These are phyloP conservation scores for Fraxinus greggii DNA, from an alignment of 305 asterid species.

Conservation along the genomic window DNA sequence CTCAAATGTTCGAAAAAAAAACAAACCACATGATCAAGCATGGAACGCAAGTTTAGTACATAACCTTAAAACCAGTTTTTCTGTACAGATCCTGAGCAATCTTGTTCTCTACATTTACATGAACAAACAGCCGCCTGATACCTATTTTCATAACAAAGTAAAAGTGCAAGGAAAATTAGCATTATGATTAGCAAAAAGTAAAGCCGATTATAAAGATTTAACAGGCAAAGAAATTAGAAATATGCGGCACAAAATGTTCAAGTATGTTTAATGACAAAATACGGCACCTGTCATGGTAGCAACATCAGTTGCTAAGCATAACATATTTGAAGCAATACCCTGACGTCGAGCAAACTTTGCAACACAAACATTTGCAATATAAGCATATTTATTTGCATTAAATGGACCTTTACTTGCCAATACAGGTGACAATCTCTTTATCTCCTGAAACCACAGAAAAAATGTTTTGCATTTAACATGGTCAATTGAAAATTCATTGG, in stretches of 20 bases:
- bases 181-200: slow-evolving; percentile 18
- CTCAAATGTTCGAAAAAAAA: background rate
- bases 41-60: slow-evolving; percentile 1
- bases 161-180: slow-evolving; percentile 47
- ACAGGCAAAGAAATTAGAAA: slow-evolving; percentile 9
- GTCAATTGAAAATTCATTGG: background rate
- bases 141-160: slow-evolving; percentile 38
- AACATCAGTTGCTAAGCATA: slow-evolving; percentile 69
- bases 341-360: slow-evolving; percentile 88
- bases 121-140: slow-evolving; percentile 72
- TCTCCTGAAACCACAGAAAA: slow-evolving; percentile 44
- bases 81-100: slow-evolving; percentile 75
- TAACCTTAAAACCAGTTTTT: slow-evolving; percentile 77
- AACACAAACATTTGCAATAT: slow-evolving; percentile 81
- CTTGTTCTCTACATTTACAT: slow-evolving; percentile 70
- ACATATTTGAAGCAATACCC: slow-evolving; percentile 85
- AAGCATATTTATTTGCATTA: slow-evolving; percentile 70
- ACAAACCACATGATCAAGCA: background rate
- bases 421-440: slow-evolving; percentile 54
- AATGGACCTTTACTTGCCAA: slow-evolving; percentile 59
- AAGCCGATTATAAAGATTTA: background rate
- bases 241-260: background rate
- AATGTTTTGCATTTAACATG: background rate
- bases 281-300: slow-evolving; percentile 57
- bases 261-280: slow-evolving; percentile 20